Evolutionary conservation across 345 rosid genomes (phyloP), one percentile per base, ranked within the genome.

Genomic region (Camelina neglecta): DNA sequence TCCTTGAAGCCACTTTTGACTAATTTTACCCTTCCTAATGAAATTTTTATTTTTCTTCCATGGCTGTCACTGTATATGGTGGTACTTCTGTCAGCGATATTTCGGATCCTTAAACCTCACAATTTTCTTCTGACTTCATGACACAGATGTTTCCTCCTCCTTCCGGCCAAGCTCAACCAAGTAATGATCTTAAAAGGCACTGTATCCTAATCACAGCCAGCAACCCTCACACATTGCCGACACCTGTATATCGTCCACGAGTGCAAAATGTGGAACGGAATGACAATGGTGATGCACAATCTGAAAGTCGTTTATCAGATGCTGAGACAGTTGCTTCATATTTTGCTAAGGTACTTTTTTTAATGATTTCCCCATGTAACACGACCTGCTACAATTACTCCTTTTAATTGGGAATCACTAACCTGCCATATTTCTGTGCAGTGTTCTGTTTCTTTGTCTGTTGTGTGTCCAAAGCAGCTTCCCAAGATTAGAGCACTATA

Each of bases 161-260:
- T 65, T 97, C 90, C 66, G 86, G 82, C 79, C 93, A 83, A 85
- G 66, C 82, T 73, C 93, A 85, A 75, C 87, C 85, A 78, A 87
- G 69, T 83, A 57, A 81, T 49, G 97, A 95, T 69, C 81, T 84
- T 53, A 88, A 88, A 84, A 89, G 88, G 80, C 97, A 95, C 75
- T 95, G 99, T 78, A 80, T 95, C 80, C 86, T 92, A 74, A 80
- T 95, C 83, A 89, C 96, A 73, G 96, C 98, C 62, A 95, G 97
- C 81, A 89, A 95, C 74, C 99, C 98, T 70, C 64, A 88, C 80
- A 85, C 93, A 16, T 89, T 95, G 80, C 93, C 99, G 60, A 92
- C 99, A 70, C 96, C 97, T 79, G 97, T 95, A 72, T 92, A 83
- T 81, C 86, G 87, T 65, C 97, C 96, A 29, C 89, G 83, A 70